Evolutionary conservation across 2,329 filamentous ascomycete species (phyloP).

Genomic region (Neonectria magnoliae): DNA sequence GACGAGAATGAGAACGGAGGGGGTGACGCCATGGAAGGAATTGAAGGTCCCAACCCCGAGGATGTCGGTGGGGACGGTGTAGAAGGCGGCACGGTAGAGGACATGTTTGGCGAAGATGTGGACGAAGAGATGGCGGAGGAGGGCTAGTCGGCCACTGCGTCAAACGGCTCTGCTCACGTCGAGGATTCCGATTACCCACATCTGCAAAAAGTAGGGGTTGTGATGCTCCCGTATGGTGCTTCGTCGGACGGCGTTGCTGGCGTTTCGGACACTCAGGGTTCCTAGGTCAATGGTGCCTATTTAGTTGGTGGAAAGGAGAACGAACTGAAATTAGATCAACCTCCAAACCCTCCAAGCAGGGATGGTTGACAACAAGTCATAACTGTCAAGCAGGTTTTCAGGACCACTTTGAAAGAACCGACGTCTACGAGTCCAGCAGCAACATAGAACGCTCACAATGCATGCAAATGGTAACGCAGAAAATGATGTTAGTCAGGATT

Average conservation of each 20-base stretch:
- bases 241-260: constrained; percentile 30
- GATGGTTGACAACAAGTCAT: neutral
- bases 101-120: constrained; percentile 64
- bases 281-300: constrained; percentile 8
- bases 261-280: constrained; percentile 22
- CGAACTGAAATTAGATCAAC: neutral
- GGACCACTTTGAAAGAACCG: too few species aligned
- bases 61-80: constrained; percentile 58
- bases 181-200: neutral
- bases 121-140: constrained; percentile 67
- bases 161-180: neutral
- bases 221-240: constrained; percentile 6
- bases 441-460: too few species aligned
- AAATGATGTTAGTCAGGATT: neutral
- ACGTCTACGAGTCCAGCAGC: too few species aligned
- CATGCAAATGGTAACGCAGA: neutral
- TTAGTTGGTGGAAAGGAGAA: neutral
- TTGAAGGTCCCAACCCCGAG: constrained; percentile 54
- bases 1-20: constrained; percentile 55
- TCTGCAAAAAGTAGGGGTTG: constrained; percentile 12
- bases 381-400: too few species aligned
- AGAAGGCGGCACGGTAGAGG: constrained; percentile 62
- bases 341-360: neutral
- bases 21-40: constrained; percentile 61
- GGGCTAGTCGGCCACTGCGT: constrained; percentile 25